These are phyloP conservation scores for Coemansia sp. DNA, from an alignment of 192 early-diverging fungal genomes.

Conservation along the genomic window DNA sequence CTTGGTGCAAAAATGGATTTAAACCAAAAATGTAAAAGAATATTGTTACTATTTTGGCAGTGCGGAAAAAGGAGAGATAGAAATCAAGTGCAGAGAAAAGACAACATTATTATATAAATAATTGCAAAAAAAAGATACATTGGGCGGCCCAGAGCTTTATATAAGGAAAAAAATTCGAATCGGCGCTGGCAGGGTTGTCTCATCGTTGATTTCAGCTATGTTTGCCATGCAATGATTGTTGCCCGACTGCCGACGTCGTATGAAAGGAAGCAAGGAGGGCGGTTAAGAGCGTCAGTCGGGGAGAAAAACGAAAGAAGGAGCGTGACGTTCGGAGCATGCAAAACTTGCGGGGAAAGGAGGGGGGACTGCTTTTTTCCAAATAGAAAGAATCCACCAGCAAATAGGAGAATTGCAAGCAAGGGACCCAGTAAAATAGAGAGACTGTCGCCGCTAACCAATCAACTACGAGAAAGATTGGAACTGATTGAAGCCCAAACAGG, in stretches of 20 bases:
- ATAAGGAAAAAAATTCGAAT: neutral
- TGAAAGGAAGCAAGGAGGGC: neutral
- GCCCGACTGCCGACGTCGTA: neutral
- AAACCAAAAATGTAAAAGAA: neutral
- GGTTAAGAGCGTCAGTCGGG: neutral
- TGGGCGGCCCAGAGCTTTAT: neutral
- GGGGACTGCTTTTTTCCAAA: neutral
- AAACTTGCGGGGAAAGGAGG: neutral
- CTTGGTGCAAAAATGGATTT: neutral
- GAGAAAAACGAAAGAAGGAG: neutral
- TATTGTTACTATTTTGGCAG: neutral
- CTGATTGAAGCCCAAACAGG: neutral
- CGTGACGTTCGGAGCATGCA: conserved; percentile 4
- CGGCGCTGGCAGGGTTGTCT: neutral
- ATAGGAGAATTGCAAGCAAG: conserved; percentile 6
- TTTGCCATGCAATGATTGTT: neutral
- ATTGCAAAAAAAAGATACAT: neutral
- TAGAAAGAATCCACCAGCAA: neutral
- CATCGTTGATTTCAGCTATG: neutral
- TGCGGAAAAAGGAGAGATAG: neutral
- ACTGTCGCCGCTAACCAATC: neutral
- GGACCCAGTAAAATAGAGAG: neutral
- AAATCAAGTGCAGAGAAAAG: neutral
- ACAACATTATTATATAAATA: neutral
- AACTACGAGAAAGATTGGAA: neutral